A percentile compares a stretch with the other conserved stretches of the same genome.
phyloP scores from a whole-genome alignment of 768 basidiomycete genomes.

The Galerina sulciceps region DNA sequence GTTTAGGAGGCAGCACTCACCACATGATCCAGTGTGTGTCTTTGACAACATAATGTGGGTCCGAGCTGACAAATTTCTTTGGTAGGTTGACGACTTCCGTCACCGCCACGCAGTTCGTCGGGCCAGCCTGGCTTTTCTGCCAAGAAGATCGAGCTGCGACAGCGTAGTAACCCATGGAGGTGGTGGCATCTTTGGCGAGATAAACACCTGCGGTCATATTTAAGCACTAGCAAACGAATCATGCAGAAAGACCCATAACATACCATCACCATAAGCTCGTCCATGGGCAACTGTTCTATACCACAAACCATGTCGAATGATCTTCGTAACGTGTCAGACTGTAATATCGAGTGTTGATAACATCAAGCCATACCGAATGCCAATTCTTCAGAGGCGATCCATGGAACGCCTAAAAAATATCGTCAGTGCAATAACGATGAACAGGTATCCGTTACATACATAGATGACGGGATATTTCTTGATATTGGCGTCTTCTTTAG shows the following conservation, averaged over 20 bases:
- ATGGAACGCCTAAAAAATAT: constrained; percentile 62
- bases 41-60: constrained; percentile 61
- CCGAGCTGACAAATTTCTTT: constrained; percentile 51
- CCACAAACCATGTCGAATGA: constrained; percentile 76
- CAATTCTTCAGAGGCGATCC: constrained; percentile 68
- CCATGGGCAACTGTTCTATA: constrained; percentile 59
- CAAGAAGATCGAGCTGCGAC: constrained; percentile 38
- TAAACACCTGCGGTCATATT: constrained; percentile 59
- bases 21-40: constrained; percentile 75
- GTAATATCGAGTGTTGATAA: not conserved
- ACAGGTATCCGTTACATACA: constrained; percentile 27
- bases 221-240: not conserved
- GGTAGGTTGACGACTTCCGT: constrained; percentile 72
- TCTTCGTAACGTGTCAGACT: constrained; percentile 36
- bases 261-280: constrained; percentile 66
- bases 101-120: constrained; percentile 57
- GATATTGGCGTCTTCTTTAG: constrained; percentile 42
- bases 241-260: constrained; percentile 4
- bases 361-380: constrained; percentile 57
- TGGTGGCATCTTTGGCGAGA: constrained; percentile 59
- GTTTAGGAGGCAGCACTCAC: constrained; percentile 33
- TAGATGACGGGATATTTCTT: constrained; percentile 49
- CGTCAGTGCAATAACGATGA: not conserved
- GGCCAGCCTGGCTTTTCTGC: constrained; percentile 53
- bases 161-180: constrained; percentile 53